Evolutionary conservation across 2,329 filamentous ascomycete species (phyloP), one percentile per base, ranked within the genome.

Genomic region (Colletotrichum lupini): DNA sequence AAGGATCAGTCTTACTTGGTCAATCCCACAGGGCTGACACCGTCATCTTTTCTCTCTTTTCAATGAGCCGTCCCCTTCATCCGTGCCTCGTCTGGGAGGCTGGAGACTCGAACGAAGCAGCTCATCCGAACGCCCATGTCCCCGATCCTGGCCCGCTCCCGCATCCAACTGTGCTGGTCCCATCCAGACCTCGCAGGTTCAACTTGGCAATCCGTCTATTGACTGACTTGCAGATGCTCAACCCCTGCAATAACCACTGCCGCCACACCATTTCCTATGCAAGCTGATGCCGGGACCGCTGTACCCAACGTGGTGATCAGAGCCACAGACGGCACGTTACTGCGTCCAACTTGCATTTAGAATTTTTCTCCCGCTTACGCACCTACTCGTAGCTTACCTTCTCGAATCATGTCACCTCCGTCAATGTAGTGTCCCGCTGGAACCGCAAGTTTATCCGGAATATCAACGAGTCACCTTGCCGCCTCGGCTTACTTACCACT

Each of bases 221-320:
- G 72, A 72, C 57, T 74, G 58, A 68, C 49, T 69, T 73, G 69
- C 49, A 76, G 73, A 66, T 59, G 26, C 5, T 55, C 19, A 53
- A 46, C 66, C 73, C 73, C 67, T 64, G 74, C 52, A n/a, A 52
- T 52, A 12, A 42, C 73, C 74, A 75, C 58, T 77, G 60, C 68
- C 74, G 46, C 62, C 65, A 71, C 72, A 74, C 70, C 61, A 65
- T 28, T 53, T 70, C 19, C 24, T 12, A 61, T 70, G 71, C 70
- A 56, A 66, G 67, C 67, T 70, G 16, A 71, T 72, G 59, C 59
- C 66, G 42, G 42, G 53, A 59, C 66, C 42, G 53, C 59, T 55
- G 6, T 26, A 42, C 65, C 53, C 53, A 46, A 22, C 30, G 58
- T 37, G 58, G 37, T 28, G 3, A 42, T 24, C 28, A 68, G 60